phyloP scores from a whole-genome alignment of 2,329 filamentous ascomycete genomes.

The Fusarium equiseti region DNA sequence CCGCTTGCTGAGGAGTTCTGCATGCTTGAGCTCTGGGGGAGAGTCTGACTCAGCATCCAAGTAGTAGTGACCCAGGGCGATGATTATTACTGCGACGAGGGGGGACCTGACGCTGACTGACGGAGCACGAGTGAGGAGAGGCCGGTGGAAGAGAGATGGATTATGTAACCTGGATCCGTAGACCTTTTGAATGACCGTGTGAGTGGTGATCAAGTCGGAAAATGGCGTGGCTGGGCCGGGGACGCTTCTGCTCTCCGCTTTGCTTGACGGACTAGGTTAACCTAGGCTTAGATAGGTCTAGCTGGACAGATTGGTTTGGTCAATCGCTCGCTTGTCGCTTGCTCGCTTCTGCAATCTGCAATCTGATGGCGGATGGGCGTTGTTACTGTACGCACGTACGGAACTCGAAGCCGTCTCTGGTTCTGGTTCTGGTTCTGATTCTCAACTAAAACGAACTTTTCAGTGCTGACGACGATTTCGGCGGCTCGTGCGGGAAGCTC shows the following conservation, averaged over 20 bases:
- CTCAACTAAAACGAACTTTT: slow-evolving; percentile 19
- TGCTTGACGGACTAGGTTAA: slow-evolving; percentile 25
- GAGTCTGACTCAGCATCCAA: slow-evolving; percentile 54
- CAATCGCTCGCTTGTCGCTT: slow-evolving; percentile 33
- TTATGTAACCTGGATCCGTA: slow-evolving; percentile 47
- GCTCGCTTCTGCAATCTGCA: slow-evolving; percentile 20
- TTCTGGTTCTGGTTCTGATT: not conserved
- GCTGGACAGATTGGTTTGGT: not conserved
- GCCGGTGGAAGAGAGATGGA: slow-evolving; percentile 42
- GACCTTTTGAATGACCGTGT: slow-evolving; percentile 33
- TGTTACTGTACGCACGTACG: slow-evolving; percentile 27
- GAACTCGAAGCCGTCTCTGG: slow-evolving; percentile 26
- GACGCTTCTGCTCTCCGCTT: slow-evolving; percentile 35
- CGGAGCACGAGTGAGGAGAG: slow-evolving; percentile 42
- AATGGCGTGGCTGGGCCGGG: slow-evolving; percentile 49
- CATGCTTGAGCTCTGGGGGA: slow-evolving; percentile 49
- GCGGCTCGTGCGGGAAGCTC: slow-evolving; percentile 12
- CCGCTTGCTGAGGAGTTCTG: slow-evolving; percentile 51
- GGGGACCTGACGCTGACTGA: slow-evolving; percentile 45
- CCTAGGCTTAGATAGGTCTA: slow-evolving; percentile 8
- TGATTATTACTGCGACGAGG: slow-evolving; percentile 49
- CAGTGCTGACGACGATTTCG: slow-evolving; percentile 18
- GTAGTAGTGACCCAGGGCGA: slow-evolving; percentile 45
- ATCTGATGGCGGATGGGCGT: slow-evolving; percentile 14
- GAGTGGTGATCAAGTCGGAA: slow-evolving; percentile 42